phyloP scores from a whole-genome alignment of 2,329 filamentous ascomycete species.

The Penicillium sp. region DNA sequence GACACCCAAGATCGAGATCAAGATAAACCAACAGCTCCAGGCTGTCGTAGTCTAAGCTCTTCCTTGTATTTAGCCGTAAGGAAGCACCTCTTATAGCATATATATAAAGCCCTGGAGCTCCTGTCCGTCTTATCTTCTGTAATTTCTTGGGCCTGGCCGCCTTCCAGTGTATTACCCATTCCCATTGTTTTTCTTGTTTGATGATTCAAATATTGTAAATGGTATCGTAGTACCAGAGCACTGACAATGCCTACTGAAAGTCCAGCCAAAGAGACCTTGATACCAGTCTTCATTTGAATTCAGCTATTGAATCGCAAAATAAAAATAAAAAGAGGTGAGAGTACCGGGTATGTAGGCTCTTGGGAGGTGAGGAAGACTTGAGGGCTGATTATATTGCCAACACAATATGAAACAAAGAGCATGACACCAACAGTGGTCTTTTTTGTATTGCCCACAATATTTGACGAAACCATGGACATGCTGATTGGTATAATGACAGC shows the following conservation, averaged over 20 bases:
- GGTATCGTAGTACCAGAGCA: not conserved
- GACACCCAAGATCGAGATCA: too few species aligned
- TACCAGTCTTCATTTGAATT: not conserved
- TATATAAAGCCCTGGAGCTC: not conserved
- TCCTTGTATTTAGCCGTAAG: too few species aligned
- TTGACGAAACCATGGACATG: not conserved
- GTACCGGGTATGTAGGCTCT: not conserved
- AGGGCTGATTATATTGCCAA: not conserved
- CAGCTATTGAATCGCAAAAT: too few species aligned
- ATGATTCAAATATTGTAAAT: not conserved
- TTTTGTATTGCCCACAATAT: not conserved
- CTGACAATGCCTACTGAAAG: not conserved
- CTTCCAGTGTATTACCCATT: not conserved
- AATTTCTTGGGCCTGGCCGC: not conserved
- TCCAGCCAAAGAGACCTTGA: not conserved
- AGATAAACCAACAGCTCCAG: too few species aligned
- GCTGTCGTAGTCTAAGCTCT: too few species aligned
- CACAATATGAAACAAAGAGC: not conserved
- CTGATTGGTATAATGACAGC: not conserved
- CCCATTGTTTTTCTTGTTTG: not conserved
- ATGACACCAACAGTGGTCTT: not conserved
- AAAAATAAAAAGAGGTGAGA: too few species aligned
- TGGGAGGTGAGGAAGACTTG: not conserved
- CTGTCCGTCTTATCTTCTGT: not conserved
- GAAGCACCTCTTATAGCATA: too few species aligned